These are phyloP conservation scores for Salmacisia buchloeana DNA, from an alignment of 1,284 basidiomycete genomes.

Conservation along the genomic window DNA sequence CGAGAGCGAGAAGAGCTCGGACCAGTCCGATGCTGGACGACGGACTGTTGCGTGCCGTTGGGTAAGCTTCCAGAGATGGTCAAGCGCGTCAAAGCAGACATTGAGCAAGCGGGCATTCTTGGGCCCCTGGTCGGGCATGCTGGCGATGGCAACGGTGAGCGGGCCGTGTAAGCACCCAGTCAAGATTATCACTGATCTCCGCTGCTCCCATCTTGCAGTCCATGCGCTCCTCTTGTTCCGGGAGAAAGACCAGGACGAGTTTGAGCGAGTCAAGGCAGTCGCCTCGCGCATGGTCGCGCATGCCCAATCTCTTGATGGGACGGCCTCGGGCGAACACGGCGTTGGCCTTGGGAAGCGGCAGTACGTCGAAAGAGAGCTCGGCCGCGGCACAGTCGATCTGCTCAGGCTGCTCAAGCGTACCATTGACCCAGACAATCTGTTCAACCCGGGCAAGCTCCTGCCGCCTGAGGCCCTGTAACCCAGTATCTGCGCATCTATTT, in stretches of 20 bases:
- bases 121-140: slow-evolving; percentile 69
- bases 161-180: background rate
- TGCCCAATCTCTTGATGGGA: slow-evolving; percentile 55
- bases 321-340: slow-evolving; percentile 53
- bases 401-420: slow-evolving; percentile 34
- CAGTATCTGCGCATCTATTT: too few relatives aligned
- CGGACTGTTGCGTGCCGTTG: background rate
- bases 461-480: slow-evolving; percentile 9
- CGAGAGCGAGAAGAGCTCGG: slow-evolving; percentile 5
- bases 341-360: slow-evolving; percentile 36
- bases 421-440: slow-evolving; percentile 34
- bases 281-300: slow-evolving; percentile 54
- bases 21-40: slow-evolving; percentile 6
- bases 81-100: background rate
- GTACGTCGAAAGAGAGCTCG: slow-evolving; percentile 34
- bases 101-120: background rate
- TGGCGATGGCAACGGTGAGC: slow-evolving; percentile 64
- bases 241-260: slow-evolving; percentile 22
- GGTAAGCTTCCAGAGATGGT: slow-evolving; percentile 1
- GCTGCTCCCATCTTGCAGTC: background rate
- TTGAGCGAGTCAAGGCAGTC: slow-evolving; percentile 50
- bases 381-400: slow-evolving; percentile 27
- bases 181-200: background rate
- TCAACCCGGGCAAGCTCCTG: slow-evolving; percentile 37
- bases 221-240: slow-evolving; percentile 29